A percentile compares a stretch with the other conserved stretches of the same genome.
Conservation (phyloP, 805 yeast genomes). For the Kuraishia piskuri region DNA sequence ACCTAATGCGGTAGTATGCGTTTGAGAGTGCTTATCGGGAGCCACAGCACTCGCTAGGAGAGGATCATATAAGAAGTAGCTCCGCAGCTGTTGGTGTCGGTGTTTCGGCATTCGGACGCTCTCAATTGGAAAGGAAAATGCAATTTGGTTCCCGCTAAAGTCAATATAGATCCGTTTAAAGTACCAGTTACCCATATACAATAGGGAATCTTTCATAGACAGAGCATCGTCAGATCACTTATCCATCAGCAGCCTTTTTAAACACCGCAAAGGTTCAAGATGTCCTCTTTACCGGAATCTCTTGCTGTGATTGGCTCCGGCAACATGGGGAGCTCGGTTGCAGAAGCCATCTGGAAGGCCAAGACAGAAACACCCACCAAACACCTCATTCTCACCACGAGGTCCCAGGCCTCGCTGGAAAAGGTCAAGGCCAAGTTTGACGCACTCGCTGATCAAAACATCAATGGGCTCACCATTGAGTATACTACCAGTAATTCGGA, state of each 20-base stretch:
- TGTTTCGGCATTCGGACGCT: neutral
- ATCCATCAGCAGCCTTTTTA: no score
- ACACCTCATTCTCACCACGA: slow-evolving; percentile 68
- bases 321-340: slow-evolving; percentile 90
- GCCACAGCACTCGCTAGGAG: neutral
- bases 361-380: slow-evolving; percentile 52
- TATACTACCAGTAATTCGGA: slow-evolving; percentile 8
- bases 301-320: slow-evolving; percentile 77
- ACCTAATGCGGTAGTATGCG: neutral
- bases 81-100: no score
- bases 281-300: neutral
- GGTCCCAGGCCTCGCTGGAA: slow-evolving; percentile 42
- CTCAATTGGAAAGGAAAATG: no score
- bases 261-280: no score
- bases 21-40: neutral
- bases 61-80: no score
- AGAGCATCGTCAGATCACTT: no score
- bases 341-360: slow-evolving; percentile 61
- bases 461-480: slow-evolving; percentile 18
- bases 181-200: no score
- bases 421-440: slow-evolving; percentile 42
- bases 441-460: slow-evolving; percentile 38
- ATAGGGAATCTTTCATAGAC: no score
- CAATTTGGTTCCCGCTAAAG: no score
- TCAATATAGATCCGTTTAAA: no score